Evolutionary conservation across 164 flowering plant species (phyloP), one percentile per base, ranked within the genome.

Genomic region (Vitis rotundifolia): DNA sequence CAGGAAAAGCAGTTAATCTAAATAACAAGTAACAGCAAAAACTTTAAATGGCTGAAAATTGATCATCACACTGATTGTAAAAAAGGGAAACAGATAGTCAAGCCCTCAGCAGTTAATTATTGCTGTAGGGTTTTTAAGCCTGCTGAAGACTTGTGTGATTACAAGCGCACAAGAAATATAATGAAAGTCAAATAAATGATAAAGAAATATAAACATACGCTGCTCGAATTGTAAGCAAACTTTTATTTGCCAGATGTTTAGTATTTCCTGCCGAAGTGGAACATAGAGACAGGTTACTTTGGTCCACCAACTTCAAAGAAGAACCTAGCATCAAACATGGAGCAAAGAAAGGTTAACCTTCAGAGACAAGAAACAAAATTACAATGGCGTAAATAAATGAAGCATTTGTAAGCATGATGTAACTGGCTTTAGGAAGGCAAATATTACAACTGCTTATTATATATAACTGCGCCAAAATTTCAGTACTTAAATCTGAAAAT

Each of bases 211-310:
- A 56, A n/a, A 13, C 69, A 52, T 67, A 67, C 69, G 22, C 58
- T 29, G 69, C 69, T 67, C 61, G 69, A 29, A 67, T 60, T 2
- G 61, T 37, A 54, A 67, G 26, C 53, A 49, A 44, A 3, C 48
- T 61, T 51, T 56, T 64, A 64, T 14, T 11, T 22, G 28, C 50
- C 2, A 11, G 51, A 51, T 7, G 55, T 19, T 26, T 64, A 11
- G 15, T 56, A 16, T 64, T 64, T 53, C 69, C 48, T 11, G 16
- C 22, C 9, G 22, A 47, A 9, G 52, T 18, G 52, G 53, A 52
- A 52, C 56, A 22, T 18, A 12, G 26, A 48, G 67, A n/a, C 13
- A n/a, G 67, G 19, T 64, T 48, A 22, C n/a, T 64, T 15, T 15
- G 55, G 55, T 52, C 55, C 13, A 11, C n/a, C n/a, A 15, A 15